phyloP scores from a whole-genome alignment of 331 rosid species.

The Quercus lobata region DNA sequence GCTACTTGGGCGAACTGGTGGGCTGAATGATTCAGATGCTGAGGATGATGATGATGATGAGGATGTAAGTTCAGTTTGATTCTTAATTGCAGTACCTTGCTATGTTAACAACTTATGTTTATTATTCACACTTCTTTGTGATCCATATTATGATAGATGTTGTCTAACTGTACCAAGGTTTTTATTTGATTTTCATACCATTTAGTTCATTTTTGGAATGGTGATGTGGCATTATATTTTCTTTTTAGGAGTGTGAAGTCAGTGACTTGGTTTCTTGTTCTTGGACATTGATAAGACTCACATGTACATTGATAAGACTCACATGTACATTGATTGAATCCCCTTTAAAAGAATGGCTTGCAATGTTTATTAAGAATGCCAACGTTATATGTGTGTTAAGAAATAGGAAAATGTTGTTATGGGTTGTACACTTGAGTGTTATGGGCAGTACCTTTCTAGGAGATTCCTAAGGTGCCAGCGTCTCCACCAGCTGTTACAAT shows the following conservation, averaged over 20 bases:
- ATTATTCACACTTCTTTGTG: not conserved
- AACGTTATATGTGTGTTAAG: too few relatives aligned
- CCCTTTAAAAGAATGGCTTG: not conserved
- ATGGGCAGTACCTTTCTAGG: too few relatives aligned
- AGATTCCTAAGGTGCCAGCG: too few relatives aligned
- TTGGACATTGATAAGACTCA: not conserved
- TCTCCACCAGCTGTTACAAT: too few relatives aligned
- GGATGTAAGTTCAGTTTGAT: slow-evolving; percentile 37
- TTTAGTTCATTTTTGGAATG: not conserved
- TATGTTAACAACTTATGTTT: not conserved
- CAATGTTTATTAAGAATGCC: not conserved
- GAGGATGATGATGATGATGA: slow-evolving; percentile 83
- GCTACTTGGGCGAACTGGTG: slow-evolving; percentile 72
- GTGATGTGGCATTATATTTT: not conserved
- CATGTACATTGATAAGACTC: not conserved
- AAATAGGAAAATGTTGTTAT: too few relatives aligned
- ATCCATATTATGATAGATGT: not conserved
- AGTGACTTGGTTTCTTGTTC: not conserved
- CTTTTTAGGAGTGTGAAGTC: not conserved
- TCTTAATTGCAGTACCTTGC: not conserved
- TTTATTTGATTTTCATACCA: not conserved
- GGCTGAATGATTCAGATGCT: slow-evolving; percentile 79
- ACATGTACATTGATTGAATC: not conserved
- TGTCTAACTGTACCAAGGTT: not conserved
- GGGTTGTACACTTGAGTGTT: too few relatives aligned